Conservation (phyloP, 1,284 basidiomycete genomes). For the Trichosporon inkin region DNA sequence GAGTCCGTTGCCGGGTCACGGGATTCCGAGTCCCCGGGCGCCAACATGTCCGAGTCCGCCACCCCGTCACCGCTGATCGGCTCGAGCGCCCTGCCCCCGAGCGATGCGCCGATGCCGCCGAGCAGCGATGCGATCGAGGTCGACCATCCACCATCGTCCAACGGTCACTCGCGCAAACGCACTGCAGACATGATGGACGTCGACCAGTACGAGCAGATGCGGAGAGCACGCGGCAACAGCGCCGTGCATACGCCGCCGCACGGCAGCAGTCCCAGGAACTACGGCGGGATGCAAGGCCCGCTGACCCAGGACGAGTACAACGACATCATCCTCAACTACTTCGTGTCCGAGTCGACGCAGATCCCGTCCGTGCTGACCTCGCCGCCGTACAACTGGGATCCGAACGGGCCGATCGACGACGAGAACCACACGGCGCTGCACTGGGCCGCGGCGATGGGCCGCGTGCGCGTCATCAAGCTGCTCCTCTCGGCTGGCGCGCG, state of each 20-base stretch:
- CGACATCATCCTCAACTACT: conserved; percentile 97
- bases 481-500: conserved; percentile 91
- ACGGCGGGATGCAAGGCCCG: conserved; percentile 24
- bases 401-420: conserved; percentile 96
- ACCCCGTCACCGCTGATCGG: conserved; percentile 23
- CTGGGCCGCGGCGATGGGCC: conserved; percentile 99
- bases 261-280: conserved; percentile 19
- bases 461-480: conserved; percentile 92
- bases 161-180: conserved; percentile 31
- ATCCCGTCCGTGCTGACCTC: conserved; percentile 82
- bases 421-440: conserved; percentile 97
- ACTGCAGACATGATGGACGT: conserved; percentile 41
- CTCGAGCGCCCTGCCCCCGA: conserved; percentile 11
- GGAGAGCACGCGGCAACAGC: conserved; percentile 37
- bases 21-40: conserved; percentile 16
- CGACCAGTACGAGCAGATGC: conserved; percentile 38
- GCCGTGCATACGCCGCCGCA: conserved; percentile 45
- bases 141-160: conserved; percentile 11
- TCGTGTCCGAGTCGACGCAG: conserved; percentile 94
- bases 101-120: conserved; percentile 11
- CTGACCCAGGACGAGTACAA: conserved; percentile 62
- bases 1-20: conserved; percentile 16
- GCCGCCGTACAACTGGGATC: conserved; percentile 88
- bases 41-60: conserved; percentile 26
- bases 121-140: conserved; percentile 20